A percentile compares a stretch with the other conserved stretches of the same genome.
Evolutionary conservation across 768 basidiomycete genomes (phyloP).

Genomic region (Boletus insuetus): DNA sequence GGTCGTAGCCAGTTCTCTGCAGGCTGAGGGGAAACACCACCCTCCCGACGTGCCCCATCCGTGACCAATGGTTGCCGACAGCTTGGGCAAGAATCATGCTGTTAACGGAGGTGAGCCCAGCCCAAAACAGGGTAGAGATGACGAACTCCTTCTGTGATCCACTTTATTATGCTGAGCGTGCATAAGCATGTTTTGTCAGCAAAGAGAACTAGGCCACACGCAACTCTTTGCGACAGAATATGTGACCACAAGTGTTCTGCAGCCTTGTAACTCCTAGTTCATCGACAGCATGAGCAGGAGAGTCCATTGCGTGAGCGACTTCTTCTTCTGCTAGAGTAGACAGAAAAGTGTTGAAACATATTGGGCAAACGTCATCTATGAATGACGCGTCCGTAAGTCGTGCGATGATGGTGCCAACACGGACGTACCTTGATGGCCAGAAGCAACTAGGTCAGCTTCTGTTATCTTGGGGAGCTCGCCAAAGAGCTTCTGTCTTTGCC

Average conservation of each 20-base stretch:
- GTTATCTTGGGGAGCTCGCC: conserved; percentile 47
- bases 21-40: background rate
- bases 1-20: conserved; percentile 19
- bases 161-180: conserved; percentile 55
- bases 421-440: conserved; percentile 46
- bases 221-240: conserved; percentile 84
- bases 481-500: conserved; percentile 40
- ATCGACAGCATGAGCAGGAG: conserved; percentile 69
- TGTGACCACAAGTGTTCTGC: conserved; percentile 53
- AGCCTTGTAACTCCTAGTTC: conserved; percentile 69
- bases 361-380: conserved; percentile 69
- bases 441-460: conserved; percentile 46
- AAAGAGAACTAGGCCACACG: conserved; percentile 22
- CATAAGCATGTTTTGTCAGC: conserved; percentile 14
- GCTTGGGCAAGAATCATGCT: conserved; percentile 67
- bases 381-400: background rate
- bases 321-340: conserved; percentile 75
- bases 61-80: conserved; percentile 52
- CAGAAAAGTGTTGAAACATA: conserved; percentile 70
- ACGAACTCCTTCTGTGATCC: conserved; percentile 59
- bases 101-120: conserved; percentile 6
- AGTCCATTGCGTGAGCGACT: conserved; percentile 70
- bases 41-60: conserved; percentile 15
- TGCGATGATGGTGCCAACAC: background rate
- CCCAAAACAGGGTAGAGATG: conserved; percentile 1